These are phyloP conservation scores for Rhododendron ovatum DNA, from an alignment of 148 eudicot genomes.

Conservation along the genomic window DNA sequence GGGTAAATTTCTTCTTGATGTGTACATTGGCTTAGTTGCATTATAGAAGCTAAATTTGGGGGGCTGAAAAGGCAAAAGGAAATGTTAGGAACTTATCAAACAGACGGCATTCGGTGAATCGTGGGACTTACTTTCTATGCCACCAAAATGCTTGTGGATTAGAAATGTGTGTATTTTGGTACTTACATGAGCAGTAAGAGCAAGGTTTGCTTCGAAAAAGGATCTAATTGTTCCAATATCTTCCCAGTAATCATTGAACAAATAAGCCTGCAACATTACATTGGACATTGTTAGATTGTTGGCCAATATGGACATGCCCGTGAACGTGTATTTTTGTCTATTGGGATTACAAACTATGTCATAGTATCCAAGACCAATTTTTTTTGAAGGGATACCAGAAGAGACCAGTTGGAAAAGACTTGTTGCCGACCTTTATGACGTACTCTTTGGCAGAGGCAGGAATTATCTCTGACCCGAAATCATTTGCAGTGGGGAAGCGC, in stretches of 20 bases:
- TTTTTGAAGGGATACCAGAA: background rate
- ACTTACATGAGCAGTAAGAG: slow-evolving; percentile 90
- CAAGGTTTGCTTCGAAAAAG: slow-evolving; percentile 95
- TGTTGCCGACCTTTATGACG: slow-evolving; percentile 46
- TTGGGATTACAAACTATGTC: background rate
- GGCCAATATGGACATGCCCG: background rate
- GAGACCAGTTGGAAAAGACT: background rate
- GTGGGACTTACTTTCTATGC: background rate
- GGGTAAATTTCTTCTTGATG: slow-evolving; percentile 94
- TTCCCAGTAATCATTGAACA: slow-evolving; percentile 96
- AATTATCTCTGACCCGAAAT: slow-evolving; percentile 94
- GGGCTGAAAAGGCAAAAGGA: slow-evolving; percentile 44
- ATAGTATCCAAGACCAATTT: background rate
- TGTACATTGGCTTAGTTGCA: slow-evolving; percentile 87
- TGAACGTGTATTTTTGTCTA: background rate
- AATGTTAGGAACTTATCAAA: background rate
- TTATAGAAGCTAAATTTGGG: slow-evolving; percentile 93
- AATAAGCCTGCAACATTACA: slow-evolving; percentile 61
- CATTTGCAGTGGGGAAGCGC: slow-evolving; percentile 98
- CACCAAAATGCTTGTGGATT: background rate
- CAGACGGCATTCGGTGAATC: background rate
- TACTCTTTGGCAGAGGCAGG: slow-evolving; percentile 90
- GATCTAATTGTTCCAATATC: slow-evolving; percentile 96
- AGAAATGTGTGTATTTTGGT: background rate
- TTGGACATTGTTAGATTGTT: background rate